Base-by-base conservation (phyloP, 192 early-diverging fungal species). In the Chytriomyces sp. region DNA sequence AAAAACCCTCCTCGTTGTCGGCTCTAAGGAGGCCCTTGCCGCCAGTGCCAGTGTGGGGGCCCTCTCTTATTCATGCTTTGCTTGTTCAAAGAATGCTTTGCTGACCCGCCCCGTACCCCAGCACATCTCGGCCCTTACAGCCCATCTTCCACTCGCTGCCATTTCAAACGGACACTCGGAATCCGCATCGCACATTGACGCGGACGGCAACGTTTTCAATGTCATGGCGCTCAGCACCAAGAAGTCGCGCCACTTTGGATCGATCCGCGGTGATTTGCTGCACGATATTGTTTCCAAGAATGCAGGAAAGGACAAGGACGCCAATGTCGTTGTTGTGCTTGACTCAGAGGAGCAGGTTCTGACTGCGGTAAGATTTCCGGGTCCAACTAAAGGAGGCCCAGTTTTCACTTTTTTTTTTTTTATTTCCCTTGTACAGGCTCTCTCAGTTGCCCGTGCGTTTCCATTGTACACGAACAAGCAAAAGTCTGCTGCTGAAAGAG, bases 241-340 rank as follows among this genome's bases (percentile, higher is more conserved):
- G 47, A 6, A 61, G 3, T 78, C 79, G 28, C 72, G 85, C 28
- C 59, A 84, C 76, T 62, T 83, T 48, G 84, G 80, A 44, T 18
- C 69, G 13, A 60, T 86, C 44, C 81, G 85, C 16, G 63, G 50
- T 64, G 85, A 86, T 77, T 45, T 81, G 16, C 57, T 86, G n/a
- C 68, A 64, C 24, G 85, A 86, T 23, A 10, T 73, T 35, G 78
- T 78, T 46, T 24, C 18, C 63, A 72, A 47, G 76, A 10, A 50
- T 48, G 75, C 62, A 10, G 60, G 48, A 50, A 72, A 26, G 68
- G 66, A 16, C 50, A 80, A 79, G 53, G 69, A 78, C 50, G 77
- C 64, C 2, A 16, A 35, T 24, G 64, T 81, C 47, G 65, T 67
- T 7, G 72, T 78, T 7, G 6, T 43, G 62, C 26, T 81, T 24